Evolutionary conservation across 768 basidiomycete genomes (phyloP).

Genomic region (Rubroboletus pulcherrimus): DNA sequence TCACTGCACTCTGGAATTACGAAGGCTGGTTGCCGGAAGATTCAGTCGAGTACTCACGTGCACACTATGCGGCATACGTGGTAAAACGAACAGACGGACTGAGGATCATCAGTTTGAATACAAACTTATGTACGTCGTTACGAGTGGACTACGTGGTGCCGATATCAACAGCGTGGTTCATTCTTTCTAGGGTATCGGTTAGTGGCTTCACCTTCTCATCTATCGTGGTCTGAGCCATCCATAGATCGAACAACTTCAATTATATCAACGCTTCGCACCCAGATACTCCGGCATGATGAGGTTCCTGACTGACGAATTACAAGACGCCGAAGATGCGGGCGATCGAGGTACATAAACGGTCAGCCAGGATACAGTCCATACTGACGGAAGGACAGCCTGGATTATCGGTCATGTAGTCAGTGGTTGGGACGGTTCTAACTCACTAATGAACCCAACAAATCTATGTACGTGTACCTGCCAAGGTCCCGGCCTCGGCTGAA

Average conservation of each 20-base stretch:
- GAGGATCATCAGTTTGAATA: constrained; percentile 71
- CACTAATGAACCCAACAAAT: constrained; percentile 61
- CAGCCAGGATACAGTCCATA: not conserved
- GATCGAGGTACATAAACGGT: constrained; percentile 51
- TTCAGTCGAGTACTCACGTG: constrained; percentile 52
- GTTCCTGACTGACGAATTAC: constrained; percentile 74
- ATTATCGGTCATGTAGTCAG: constrained; percentile 54
- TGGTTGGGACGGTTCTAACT: constrained; percentile 72
- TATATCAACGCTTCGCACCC: constrained; percentile 70
- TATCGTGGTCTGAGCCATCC: constrained; percentile 2
- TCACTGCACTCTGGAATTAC: constrained; percentile 66
- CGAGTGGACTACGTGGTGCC: not conserved
- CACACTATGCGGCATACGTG: constrained; percentile 73
- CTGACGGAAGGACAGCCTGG: constrained; percentile 36
- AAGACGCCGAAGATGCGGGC: constrained; percentile 72
- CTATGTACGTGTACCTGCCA: constrained; percentile 48
- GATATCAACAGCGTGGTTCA: not conserved
- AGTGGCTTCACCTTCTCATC: constrained; percentile 3
- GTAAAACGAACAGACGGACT: constrained; percentile 64
- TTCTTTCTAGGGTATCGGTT: constrained; percentile 32
- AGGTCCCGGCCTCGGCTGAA: constrained; percentile 1
- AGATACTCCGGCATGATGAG: constrained; percentile 75
- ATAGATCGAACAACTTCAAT: constrained; percentile 67
- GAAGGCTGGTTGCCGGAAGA: constrained; percentile 64
- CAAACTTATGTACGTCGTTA: constrained; percentile 60